Evolutionary conservation across 169 alveolate genomes (phyloP), one percentile per base, ranked within the genome.

Genomic region (Hepatocystis sp.): DNA sequence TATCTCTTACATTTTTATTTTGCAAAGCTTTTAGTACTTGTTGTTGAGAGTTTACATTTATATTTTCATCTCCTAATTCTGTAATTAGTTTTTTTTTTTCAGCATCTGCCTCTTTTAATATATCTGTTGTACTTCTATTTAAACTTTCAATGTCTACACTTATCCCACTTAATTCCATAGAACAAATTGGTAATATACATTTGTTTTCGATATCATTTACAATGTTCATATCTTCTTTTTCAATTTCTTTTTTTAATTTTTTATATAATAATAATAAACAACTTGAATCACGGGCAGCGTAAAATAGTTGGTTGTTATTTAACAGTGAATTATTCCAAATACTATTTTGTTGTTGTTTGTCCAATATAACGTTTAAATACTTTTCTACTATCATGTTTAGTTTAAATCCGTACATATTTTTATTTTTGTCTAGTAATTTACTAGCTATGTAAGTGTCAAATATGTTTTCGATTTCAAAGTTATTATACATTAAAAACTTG

Each of bases 141-240:
- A 95, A 88, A 40, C 65, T 91, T 7, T 52, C 91, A 51, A 30
- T 13, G 84, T 94, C 95, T 5, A 94, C 94, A 60, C 49, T 66
- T 64, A 94, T 92, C 23, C 97, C 97, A 55, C 91, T 92, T 55
- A 91, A 78, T 67, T 94, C 97, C 96, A 94, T 94, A 49, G 90
- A 94, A 30, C 93, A 94, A 8, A 93, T 93, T 2, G 97, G 93
- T 84, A 91, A 66, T 40, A 93, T 89, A 53, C 96, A 93, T 63
- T 93, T 84, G 85, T 81, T 86, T 81, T 94, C 97, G 3, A 94
- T 85, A 51, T 85, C 93, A 42, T 93, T 91, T 13, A 92, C 95
- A 15, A 84, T 84, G 40, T 81, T 64, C 67, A 94, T 71, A 56
- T 85, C 88, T 66, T 84, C 91, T 60, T 51, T 76, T 51, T 51